A percentile compares a stretch with the other conserved stretches of the same genome.
Evolutionary conservation across 2,329 filamentous ascomycete species (phyloP).

Genomic region (Anthostomella pinea): DNA sequence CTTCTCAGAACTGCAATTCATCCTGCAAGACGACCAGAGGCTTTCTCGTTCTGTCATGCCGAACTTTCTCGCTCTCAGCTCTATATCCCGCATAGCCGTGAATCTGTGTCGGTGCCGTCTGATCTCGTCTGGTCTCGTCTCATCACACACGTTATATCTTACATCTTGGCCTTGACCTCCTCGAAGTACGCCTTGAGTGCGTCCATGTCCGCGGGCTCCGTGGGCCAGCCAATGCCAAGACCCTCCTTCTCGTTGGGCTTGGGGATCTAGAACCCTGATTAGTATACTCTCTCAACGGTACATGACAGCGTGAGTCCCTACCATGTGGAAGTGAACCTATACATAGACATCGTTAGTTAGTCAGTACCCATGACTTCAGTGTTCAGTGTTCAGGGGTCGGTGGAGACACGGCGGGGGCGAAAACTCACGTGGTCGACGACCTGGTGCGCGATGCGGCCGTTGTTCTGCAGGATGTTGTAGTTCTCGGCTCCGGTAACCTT

Average conservation of each 20-base stretch:
- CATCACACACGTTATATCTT: slow-evolving; percentile 17
- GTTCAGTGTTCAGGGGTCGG: too few species aligned
- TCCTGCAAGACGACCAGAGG: too few species aligned
- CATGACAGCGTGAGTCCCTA: slow-evolving; percentile 47
- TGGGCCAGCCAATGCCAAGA: slow-evolving; percentile 76
- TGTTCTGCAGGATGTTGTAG: slow-evolving; percentile 97
- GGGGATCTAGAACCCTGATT: slow-evolving; percentile 78
- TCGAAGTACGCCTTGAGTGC: slow-evolving; percentile 75
- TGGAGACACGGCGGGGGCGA: too few species aligned
- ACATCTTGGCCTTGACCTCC: slow-evolving; percentile 90
- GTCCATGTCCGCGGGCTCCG: slow-evolving; percentile 74
- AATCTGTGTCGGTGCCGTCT: too few species aligned
- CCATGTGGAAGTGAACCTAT: slow-evolving; percentile 91
- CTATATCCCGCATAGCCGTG: too few species aligned
- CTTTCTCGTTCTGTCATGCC: too few species aligned
- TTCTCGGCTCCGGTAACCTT: slow-evolving; percentile 70
- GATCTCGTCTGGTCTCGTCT: too few species aligned
- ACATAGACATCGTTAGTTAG: slow-evolving; percentile 4
- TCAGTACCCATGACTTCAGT: too few species aligned
- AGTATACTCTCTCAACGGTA: too few species aligned
- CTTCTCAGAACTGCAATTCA: too few species aligned
- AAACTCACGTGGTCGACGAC: slow-evolving; percentile 79
- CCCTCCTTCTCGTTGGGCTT: slow-evolving; percentile 86
- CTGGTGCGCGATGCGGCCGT: slow-evolving; percentile 88
- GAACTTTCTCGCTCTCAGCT: slow-evolving; percentile 15